Base-by-base conservation (phyloP, 2,329 filamentous ascomycete genomes). In the Neonectria magnoliae region DNA sequence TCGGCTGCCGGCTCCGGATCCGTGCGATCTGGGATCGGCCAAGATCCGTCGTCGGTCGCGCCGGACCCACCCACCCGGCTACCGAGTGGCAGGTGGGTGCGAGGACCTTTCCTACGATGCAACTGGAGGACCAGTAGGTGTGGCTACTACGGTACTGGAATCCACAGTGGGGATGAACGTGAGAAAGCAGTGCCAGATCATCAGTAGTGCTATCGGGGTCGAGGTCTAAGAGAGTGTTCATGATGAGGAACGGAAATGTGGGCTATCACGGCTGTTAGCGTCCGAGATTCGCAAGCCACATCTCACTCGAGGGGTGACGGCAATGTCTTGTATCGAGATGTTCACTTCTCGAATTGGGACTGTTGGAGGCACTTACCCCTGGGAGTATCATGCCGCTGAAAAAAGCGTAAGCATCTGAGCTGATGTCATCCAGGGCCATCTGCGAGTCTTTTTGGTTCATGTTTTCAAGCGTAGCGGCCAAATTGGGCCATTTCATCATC, bases 401-500 rank as follows among this genome's bases (percentile, higher is more conserved):
- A 80, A 91, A 94, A 7, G 91, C 91, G 87, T 93, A 90, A 16
- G 91, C 87, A 73, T 93, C 90, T 20, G 90, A 91, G 72, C 89
- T 89, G 73, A 90, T 80, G 44, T 84, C 80, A 66, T 91, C 83
- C 57, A 92, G 79, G 14, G 82, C 82, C 22, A 85, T 83, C 64
- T 90, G 87, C 11, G 78, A 79, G 62, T 91, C 88, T 65, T 84
- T 83, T 65, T 90, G 84, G 66, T 85, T 87, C 58, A 93, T 82
- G 50, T 86, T 83, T 45, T 87, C 85, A 48, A 92, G 82, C 7
- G 91, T 88, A 63, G 88, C 87, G 20, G 81, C 81, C 63, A 93
- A 84, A 70, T 93, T 93, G 1, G 91, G 91, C 91, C 91, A 94
- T 77, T 92, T 93, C 82, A 94, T 88, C 73, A 86, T 87, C 73